Evolutionary conservation across 176 grass and related monocot genomes (phyloP).

Genomic region (Stipa capillata): DNA sequence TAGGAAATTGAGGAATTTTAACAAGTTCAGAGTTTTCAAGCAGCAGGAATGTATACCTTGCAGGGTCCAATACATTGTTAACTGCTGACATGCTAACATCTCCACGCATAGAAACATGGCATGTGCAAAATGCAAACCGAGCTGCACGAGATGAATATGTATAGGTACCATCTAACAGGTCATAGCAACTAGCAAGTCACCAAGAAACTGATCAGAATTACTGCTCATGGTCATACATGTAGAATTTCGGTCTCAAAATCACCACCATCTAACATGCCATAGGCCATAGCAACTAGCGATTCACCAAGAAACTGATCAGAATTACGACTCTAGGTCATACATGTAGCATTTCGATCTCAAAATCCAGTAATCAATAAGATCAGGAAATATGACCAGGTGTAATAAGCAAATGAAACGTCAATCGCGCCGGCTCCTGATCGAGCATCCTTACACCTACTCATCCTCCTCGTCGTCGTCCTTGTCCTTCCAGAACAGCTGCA

Average conservation of each 20-base stretch:
- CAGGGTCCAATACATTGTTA: slow-evolving; percentile 10
- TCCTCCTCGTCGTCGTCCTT: neutral
- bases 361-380: neutral
- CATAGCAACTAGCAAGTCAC: neutral
- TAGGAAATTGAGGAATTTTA: too few relatives aligned
- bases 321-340: neutral
- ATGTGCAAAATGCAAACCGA: neutral
- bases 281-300: too few relatives aligned
- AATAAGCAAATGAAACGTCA: neutral
- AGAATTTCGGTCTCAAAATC: too few relatives aligned
- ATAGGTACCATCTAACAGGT: neutral
- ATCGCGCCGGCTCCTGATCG: neutral
- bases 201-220: too few relatives aligned
- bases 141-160: neutral
- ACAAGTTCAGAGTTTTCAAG: neutral
- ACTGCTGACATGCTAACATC: neutral
- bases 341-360: neutral
- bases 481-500: neutral
- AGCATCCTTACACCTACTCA: neutral
- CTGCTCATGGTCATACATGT: too few relatives aligned
- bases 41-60: neutral
- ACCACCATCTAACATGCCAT: too few relatives aligned
- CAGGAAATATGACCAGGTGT: neutral
- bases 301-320: neutral
- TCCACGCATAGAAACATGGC: slow-evolving; percentile 14